Base-by-base conservation (phyloP, 2,329 filamentous ascomycete genomes). In the Tolypocladium guangdongense region DNA sequence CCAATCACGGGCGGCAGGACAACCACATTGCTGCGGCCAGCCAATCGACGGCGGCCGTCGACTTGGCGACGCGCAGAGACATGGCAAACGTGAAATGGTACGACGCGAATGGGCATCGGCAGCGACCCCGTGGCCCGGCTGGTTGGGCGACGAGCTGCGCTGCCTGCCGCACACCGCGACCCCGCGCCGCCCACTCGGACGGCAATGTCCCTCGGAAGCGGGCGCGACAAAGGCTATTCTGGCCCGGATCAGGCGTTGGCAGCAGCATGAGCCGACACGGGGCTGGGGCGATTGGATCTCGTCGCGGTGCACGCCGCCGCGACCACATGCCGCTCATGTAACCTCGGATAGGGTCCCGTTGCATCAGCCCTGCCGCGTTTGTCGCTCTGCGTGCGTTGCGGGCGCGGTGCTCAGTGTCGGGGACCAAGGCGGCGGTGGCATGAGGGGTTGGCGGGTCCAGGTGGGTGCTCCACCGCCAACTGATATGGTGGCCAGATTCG, bases 1-100 rank as follows among this genome's bases (percentile, higher is more conserved):
- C 57, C 57, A 58, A 58, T 57, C 53, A 55, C 49, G 38, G 30
- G 14, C 27, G 37, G 27, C 20, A 39, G 20, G 22, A 16, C 37
- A 41, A 55, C 43, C 57, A 58, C 55, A 55, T 55, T 46, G 51
- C 49, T 14, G 32, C 30, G 20, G 43, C n/a, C 49, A 32, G 41
- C 56, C 53, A 58, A 57, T 56, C 39, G 49, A 45, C 41, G 30
- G 24, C 52, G 7, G 39, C 30, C 33, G 22, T 46, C 37, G 20
- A n/a, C 8, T 51, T 16, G 16, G n/a, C 43, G 50, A 46, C 30
- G 12, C 11, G 41, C 16, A 14, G 27, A 46, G 36, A 32, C 27
- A 30, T 30, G 43, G 43, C 43, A 32, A 18, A 30, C 24, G 16
- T 14, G 27, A 7, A 27, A 32, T 12, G 43, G 2, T 27, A 32